phyloP scores from a whole-genome alignment of 2,329 filamentous ascomycete genomes.

The Diaporthe nobilis region DNA sequence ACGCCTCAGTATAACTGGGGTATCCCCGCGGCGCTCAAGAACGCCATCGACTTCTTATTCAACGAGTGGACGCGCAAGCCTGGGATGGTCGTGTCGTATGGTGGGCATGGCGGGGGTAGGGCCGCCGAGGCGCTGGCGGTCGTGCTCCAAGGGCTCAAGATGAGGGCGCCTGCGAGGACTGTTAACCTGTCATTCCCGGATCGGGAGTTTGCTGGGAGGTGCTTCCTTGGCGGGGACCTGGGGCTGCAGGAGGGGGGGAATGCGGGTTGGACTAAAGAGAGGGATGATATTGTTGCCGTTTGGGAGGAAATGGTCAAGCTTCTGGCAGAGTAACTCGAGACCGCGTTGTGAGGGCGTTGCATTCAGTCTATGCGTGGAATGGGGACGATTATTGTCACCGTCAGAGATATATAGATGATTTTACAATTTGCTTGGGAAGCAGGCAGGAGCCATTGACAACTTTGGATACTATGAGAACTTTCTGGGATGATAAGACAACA shows the following conservation, averaged over 20 bases:
- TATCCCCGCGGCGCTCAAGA: constrained; percentile 63
- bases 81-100: constrained; percentile 62
- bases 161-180: constrained; percentile 46
- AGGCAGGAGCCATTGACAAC: too few relatives aligned
- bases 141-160: constrained; percentile 45
- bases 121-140: constrained; percentile 47
- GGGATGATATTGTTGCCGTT: constrained; percentile 40
- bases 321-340: not conserved
- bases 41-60: constrained; percentile 66
- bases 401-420: not conserved
- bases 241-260: constrained; percentile 36
- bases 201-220: constrained; percentile 34
- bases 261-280: constrained; percentile 42
- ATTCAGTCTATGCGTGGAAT: too few relatives aligned
- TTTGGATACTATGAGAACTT: not conserved
- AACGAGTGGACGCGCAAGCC: constrained; percentile 65
- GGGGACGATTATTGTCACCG: not conserved
- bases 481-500: not conserved
- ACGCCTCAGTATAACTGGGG: constrained; percentile 63
- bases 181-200: constrained; percentile 47
- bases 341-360: too few relatives aligned
- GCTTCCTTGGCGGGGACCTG: constrained; percentile 41
- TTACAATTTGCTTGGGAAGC: not conserved
- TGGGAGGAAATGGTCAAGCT: constrained; percentile 44
- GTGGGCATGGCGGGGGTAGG: constrained; percentile 54